These are phyloP conservation scores for Apophysomyces sp. DNA, from an alignment of 371 early-diverging fungal species.

Conservation along the genomic window DNA sequence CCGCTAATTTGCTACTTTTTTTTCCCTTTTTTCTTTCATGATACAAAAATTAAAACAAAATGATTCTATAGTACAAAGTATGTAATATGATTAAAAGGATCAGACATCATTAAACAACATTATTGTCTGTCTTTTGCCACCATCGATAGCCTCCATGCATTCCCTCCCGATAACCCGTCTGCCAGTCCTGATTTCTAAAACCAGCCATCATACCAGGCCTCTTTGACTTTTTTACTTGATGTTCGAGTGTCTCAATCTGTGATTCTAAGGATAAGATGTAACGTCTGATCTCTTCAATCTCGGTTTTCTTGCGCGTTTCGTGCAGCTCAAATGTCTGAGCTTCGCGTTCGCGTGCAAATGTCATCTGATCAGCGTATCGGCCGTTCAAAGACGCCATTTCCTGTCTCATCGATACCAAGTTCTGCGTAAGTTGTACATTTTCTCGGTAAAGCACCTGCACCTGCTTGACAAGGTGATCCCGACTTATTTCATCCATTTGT, in stretches of 20 bases:
- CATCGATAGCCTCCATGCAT: conserved; percentile 8
- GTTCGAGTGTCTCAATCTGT: conserved; percentile 1
- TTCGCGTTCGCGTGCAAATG: conserved; percentile 51
- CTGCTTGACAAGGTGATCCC: conserved; percentile 29
- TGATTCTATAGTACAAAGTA: not conserved
- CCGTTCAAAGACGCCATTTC: conserved; percentile 48
- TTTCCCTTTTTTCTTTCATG: no score
- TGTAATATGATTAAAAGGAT: not conserved
- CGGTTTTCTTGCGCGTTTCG: conserved; percentile 50
- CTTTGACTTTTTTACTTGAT: conserved; percentile 1
- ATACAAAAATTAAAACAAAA: no score
- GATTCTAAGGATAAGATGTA: conserved; percentile 42
- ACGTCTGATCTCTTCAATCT: conserved; percentile 52
- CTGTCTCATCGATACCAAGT: conserved; percentile 50
- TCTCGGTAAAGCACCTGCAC: conserved; percentile 48
- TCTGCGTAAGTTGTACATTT: conserved; percentile 45
- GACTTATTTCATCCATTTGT: conserved; percentile 8
- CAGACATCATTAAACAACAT: not conserved
- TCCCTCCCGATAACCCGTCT: conserved; percentile 26
- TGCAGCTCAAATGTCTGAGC: conserved; percentile 46
- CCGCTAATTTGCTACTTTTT: no score
- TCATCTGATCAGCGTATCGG: conserved; percentile 47
- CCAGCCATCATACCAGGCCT: conserved; percentile 6
- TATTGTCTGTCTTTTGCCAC: not conserved
- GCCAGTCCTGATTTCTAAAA: conserved; percentile 25